Evolutionary conservation across 2,329 filamentous ascomycete species (phyloP).

Genomic region (Sarocladium oryzae): DNA sequence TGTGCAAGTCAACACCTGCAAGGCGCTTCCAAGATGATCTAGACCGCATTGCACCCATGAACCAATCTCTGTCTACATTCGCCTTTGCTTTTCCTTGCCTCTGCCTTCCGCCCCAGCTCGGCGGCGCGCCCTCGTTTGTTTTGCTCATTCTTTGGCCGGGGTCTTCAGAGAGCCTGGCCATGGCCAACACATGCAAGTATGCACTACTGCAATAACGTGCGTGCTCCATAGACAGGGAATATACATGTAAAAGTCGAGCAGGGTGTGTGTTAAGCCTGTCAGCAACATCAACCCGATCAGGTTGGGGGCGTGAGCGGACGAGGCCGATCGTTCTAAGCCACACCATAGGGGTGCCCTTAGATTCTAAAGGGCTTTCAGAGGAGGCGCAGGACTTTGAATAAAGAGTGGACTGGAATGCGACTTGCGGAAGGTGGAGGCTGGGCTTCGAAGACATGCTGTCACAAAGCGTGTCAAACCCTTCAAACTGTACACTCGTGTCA

Average conservation of each 20-base stretch:
- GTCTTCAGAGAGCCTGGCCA: background rate
- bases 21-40: background rate
- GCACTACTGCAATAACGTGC: too few relatives aligned
- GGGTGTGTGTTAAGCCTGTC: constrained; percentile 6
- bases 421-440: constrained; percentile 1
- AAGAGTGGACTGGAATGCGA: constrained; percentile 1
- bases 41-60: background rate
- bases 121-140: background rate
- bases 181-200: background rate
- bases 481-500: background rate
- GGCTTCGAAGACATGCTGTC: background rate
- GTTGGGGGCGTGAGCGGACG: constrained; percentile 4
- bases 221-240: background rate
- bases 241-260: background rate
- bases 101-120: background rate
- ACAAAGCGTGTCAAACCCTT: background rate
- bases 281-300: constrained; percentile 4
- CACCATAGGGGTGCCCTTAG: background rate
- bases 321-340: background rate
- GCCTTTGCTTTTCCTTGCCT: constrained; percentile 2
- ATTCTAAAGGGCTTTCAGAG: background rate
- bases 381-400: constrained; percentile 5
- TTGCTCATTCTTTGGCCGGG: background rate
- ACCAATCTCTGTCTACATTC: background rate
- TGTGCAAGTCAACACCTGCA: background rate